Evolutionary conservation across 225 moss, liverwort and hornwort species (phyloP).

Genomic region (Straminergon stramineum): DNA sequence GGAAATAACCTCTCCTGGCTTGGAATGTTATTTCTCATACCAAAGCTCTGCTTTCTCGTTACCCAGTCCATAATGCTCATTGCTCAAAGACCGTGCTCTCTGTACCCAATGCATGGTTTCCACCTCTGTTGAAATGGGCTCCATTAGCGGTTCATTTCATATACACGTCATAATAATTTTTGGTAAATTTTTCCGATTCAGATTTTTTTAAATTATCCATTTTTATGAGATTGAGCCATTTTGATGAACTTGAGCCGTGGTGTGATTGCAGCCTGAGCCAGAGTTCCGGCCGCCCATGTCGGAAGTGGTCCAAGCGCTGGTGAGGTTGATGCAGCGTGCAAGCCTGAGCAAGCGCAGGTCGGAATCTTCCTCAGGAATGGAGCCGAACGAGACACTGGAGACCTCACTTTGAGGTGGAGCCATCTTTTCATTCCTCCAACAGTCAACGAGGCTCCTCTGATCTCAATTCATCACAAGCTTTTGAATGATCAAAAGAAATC

Average conservation of each 20-base stretch:
- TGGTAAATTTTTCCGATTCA: background rate
- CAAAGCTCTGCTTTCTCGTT: background rate
- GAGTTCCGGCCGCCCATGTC: conserved; percentile 87
- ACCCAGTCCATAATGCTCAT: background rate
- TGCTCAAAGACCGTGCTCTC: background rate
- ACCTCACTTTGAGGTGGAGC: background rate
- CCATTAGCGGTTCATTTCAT: background rate
- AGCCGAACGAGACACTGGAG: conserved; percentile 9
- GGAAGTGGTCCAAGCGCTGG: conserved; percentile 72
- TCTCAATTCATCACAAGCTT: background rate
- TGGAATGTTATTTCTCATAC: background rate
- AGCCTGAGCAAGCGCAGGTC: conserved; percentile 74
- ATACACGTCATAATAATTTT: too few relatives aligned
- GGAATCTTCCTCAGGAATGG: conserved; percentile 18
- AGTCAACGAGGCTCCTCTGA: background rate
- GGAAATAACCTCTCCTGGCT: background rate
- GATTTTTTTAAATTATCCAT: background rate
- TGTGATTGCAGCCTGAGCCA: conserved; percentile 51
- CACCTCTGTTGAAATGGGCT: background rate
- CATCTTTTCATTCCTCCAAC: background rate
- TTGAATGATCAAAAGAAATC: background rate
- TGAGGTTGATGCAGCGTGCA: conserved; percentile 78
- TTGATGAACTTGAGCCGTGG: background rate
- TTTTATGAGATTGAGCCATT: background rate
- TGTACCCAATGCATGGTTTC: background rate